phyloP scores from a whole-genome alignment of 2,329 filamentous ascomycete genomes.

The Coniochaeta sp. region DNA sequence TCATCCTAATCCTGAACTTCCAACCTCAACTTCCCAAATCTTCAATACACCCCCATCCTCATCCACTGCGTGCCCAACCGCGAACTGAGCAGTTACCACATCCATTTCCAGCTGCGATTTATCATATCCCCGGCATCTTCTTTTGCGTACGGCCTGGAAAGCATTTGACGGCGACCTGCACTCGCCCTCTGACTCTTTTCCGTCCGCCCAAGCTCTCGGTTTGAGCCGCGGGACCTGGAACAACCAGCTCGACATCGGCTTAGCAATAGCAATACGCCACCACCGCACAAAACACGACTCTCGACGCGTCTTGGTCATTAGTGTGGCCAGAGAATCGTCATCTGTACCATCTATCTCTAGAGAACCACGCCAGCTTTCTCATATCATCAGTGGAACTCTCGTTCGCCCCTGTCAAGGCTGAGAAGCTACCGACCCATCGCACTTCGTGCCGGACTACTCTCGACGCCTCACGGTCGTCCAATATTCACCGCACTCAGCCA shows the following conservation, averaged over 20 bases:
- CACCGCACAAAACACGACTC: not conserved
- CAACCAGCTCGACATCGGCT: not conserved
- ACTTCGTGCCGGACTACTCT: not conserved
- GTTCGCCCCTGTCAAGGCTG: not conserved
- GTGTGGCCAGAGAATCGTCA: not conserved
- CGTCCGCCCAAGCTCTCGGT: not conserved
- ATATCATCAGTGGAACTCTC: not conserved
- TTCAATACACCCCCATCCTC: not conserved
- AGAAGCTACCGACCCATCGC: not conserved
- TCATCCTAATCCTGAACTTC: not conserved
- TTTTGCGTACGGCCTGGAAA: not conserved
- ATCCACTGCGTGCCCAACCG: not conserved
- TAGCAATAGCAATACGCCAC: not conserved
- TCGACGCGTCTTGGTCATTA: not conserved
- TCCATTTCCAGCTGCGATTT: not conserved
- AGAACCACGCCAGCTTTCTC: not conserved
- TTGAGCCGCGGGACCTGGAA: not conserved
- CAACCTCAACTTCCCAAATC: not conserved
- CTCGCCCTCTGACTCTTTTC: not conserved
- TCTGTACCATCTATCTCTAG: not conserved
- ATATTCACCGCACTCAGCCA: not conserved
- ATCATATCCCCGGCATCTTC: not conserved
- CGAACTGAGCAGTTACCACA: not conserved
- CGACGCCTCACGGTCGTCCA: not conserved
- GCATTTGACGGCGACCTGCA: slow-evolving; percentile 2